Evolutionary conservation across 164 flowering plant species (phyloP), one percentile per base, ranked within the genome.

Genomic region (Buxus sempervirens): DNA sequence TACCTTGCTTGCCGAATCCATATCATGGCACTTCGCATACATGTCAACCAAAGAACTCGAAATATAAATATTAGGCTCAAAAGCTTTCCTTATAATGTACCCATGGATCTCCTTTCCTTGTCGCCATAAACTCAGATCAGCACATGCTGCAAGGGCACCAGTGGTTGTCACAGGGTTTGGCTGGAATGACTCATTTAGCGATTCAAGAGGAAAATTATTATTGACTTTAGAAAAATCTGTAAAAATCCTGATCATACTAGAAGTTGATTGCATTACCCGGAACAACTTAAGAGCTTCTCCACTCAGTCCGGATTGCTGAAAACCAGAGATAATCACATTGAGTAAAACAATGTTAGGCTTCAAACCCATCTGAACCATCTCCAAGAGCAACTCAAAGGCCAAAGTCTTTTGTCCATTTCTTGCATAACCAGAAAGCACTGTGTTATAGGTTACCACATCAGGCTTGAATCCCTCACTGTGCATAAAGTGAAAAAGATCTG

Each of bases 111-210:
- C 81, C 72, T 72, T 84, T 62, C 87, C 87, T 59, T 70, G 71
- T 28, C 9, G 27, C 64, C 13, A 15, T 36, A 55, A 48, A 32
- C 62, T 62, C 36, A 76, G 70, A 70, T 74, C 78, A 23, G 83
- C 79, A 73, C 85, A 84, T 7, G 89, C 86, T 73, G 89, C 77
- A 57, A 85, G 82, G 64, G 80, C 84, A 67, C 79, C 70, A 16
- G 78, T 75, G 36, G 67, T 27, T 4, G 82, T 76, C 23, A 78
- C 51, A 21, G 77, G 53, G 70, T 82, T 76, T 28, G 84, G 84
- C 66, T 42, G 68, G 55, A 70, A 23, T 57, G 73, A 56, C 32
- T 18, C 23, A 36, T 54, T 28, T 5, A 59, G 20, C 27, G 36
- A 12, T 56, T 65, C 65, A 67, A 22, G 48, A 28, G 67, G 70